phyloP scores from a whole-genome alignment of 768 basidiomycete genomes.

The Mycena sanguinolenta region DNA sequence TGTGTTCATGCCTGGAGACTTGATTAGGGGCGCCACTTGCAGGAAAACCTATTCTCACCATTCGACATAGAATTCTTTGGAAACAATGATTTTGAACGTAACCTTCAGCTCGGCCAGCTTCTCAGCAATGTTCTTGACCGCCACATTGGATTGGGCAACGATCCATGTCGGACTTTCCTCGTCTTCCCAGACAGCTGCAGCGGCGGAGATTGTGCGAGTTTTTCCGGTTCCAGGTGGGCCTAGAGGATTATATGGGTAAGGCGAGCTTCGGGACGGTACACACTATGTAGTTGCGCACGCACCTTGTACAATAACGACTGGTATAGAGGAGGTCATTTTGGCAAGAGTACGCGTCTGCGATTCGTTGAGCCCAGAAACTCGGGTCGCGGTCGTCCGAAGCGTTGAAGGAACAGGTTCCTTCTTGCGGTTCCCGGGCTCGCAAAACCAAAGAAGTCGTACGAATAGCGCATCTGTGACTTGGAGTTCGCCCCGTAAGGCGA shows the following conservation, averaged over 20 bases:
- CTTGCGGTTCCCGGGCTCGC: not conserved
- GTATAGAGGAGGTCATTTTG: slow-evolving; percentile 11
- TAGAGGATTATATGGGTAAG: not conserved
- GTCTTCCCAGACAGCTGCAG: slow-evolving; percentile 24
- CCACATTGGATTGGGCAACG: slow-evolving; percentile 64
- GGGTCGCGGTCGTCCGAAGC: not conserved
- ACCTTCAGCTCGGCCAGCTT: slow-evolving; percentile 52
- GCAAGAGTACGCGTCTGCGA: slow-evolving; percentile 12
- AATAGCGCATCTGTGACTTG: slow-evolving; percentile 17
- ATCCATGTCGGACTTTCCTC: slow-evolving; percentile 49
- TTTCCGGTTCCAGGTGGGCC: slow-evolving; percentile 61
- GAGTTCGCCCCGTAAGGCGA: slow-evolving; percentile 9
- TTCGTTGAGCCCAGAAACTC: slow-evolving; percentile 1
- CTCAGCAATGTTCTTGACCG: slow-evolving; percentile 64
- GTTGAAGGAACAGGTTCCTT: not conserved
- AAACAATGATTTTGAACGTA: slow-evolving; percentile 58
- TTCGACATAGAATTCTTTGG: slow-evolving; percentile 58
- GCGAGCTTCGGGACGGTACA: not conserved
- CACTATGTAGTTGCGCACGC: not conserved
- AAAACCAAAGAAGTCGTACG: slow-evolving; percentile 15
- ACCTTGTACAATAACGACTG: slow-evolving; percentile 17
- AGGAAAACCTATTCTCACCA: slow-evolving; percentile 46
- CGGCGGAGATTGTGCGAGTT: slow-evolving; percentile 55
- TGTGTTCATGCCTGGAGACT: slow-evolving; percentile 64
- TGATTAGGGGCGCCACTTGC: slow-evolving; percentile 6